phyloP scores from a whole-genome alignment of 805 yeast species.

The Kuraishia cidri region DNA sequence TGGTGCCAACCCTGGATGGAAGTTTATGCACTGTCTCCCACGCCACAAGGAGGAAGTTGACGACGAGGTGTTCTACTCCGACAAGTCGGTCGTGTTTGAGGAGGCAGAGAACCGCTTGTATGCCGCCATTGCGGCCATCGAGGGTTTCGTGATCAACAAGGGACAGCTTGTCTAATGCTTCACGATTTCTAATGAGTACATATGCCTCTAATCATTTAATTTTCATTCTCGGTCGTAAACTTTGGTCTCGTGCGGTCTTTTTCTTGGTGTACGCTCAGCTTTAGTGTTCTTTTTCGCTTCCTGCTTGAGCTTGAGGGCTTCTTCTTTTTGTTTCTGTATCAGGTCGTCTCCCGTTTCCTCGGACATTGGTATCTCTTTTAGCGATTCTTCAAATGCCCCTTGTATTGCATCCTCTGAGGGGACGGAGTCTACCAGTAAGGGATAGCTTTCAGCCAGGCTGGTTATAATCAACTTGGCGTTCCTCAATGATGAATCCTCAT shows the following conservation, averaged over 20 bases:
- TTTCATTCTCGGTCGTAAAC: too few relatives aligned
- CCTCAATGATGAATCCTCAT: slow-evolving; percentile 30
- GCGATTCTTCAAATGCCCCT: slow-evolving; percentile 39
- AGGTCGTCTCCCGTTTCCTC: too few relatives aligned
- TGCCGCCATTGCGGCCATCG: slow-evolving; percentile 92
- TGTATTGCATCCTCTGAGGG: slow-evolving; percentile 34
- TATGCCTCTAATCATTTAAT: too few relatives aligned
- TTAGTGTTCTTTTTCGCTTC: too few relatives aligned
- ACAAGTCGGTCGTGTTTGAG: slow-evolving; percentile 77
- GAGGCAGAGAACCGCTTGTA: slow-evolving; percentile 96
- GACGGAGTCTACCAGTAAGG: slow-evolving; percentile 26
- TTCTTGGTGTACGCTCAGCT: too few relatives aligned
- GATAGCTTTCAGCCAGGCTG: slow-evolving; percentile 18
- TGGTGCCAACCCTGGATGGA: slow-evolving; percentile 58
- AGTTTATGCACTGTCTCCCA: slow-evolving; percentile 97
- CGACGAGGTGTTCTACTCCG: slow-evolving; percentile 86
- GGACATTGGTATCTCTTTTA: too few relatives aligned
- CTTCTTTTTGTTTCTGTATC: too few relatives aligned
- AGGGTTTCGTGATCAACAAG: slow-evolving; percentile 80
- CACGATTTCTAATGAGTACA: neutral
- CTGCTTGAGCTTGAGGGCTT: too few relatives aligned
- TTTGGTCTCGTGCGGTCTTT: too few relatives aligned
- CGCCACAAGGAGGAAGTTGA: slow-evolving; percentile 91
- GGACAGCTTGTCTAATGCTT: slow-evolving; percentile 31
- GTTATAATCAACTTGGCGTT: neutral